Evolutionary conservation across 2,329 filamentous ascomycete genomes (phyloP), one percentile per base, ranked within the genome.

Genomic region (Aspergillus awamori): DNA sequence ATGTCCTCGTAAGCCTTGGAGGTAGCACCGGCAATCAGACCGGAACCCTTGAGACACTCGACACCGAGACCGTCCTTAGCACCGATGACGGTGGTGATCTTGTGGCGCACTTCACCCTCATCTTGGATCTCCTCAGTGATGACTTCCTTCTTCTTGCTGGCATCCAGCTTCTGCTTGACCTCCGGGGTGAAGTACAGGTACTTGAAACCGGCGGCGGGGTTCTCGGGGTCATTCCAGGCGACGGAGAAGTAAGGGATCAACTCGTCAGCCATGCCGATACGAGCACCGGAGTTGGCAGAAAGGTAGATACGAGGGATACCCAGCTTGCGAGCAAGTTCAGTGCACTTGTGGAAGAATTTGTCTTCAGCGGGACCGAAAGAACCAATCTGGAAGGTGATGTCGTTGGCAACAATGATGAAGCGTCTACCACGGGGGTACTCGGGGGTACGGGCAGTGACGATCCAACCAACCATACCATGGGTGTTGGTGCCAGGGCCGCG

Each of bases 341-440:
- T 98, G 82, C 95, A 99, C 85, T 98, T 97, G 85, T 96, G 86
- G 88, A 99, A 99, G 87, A 97, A 99, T 71, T 91, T 90, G 79
- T 99, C 95, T 82, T 99, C 95, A 80, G 90, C 89, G 43, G 95
- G 95, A 56, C 95, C 95, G 76, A 99, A 99, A 2, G 92, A 97
- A 73, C 95, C 95, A 76, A 98, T 99, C 85, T 96, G 96, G 86
- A 92, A 98, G 17, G 95, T 99, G 77, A 99, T 99, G 75, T 99
- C 95, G 85, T 99, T 99, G 84, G 95, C 93, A 65, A 99, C 89
- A 67, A 99, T 92, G 75, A 99, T 88, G 80, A 98, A 97, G 74
- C 91, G 91, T 69, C 95, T 88, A 62, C 95, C 95, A 66, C 87
- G 86, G 61, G 95, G 94, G 76, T 99, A 99, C 79, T 99, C 95